Evolutionary conservation across 176 grass and related monocot genomes (phyloP).

Genomic region (Dactylis glomerata): DNA sequence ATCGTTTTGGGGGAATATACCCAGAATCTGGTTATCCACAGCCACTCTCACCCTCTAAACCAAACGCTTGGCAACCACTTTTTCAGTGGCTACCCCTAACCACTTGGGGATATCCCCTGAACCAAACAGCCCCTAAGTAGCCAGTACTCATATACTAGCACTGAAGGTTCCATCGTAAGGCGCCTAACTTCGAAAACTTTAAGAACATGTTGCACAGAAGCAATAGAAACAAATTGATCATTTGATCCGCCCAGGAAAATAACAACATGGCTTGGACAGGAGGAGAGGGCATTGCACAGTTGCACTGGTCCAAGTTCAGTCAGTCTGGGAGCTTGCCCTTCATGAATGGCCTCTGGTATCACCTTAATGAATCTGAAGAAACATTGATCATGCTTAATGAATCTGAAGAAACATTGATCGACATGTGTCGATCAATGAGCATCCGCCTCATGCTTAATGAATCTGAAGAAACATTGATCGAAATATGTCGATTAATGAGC

Average conservation of each 20-base stretch:
- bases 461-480: too few relatives aligned
- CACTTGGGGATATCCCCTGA: too few relatives aligned
- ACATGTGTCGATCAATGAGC: not conserved
- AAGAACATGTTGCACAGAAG: not conserved
- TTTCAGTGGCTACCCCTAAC: too few relatives aligned
- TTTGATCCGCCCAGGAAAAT: too few relatives aligned
- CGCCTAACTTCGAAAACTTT: constrained; percentile 7
- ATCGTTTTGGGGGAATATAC: too few relatives aligned
- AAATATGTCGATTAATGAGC: not conserved
- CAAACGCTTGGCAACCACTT: too few relatives aligned
- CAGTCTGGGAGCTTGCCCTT: constrained; percentile 78
- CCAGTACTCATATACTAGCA: constrained; percentile 3
- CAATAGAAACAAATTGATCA: too few relatives aligned
- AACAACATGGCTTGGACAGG: constrained; percentile 55
- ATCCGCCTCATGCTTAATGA: too few relatives aligned
- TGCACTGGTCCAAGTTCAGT: constrained; percentile 58
- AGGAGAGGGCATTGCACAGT: constrained; percentile 81
- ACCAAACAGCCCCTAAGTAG: too few relatives aligned
- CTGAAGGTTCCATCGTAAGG: not conserved
- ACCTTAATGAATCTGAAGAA: constrained; percentile 62
- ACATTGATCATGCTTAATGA: not conserved
- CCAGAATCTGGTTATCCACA: too few relatives aligned
- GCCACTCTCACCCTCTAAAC: too few relatives aligned
- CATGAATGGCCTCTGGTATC: constrained; percentile 82
- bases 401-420: too few relatives aligned